Conservation (phyloP, 148 eudicot species). For the Cornus controversa region DNA sequence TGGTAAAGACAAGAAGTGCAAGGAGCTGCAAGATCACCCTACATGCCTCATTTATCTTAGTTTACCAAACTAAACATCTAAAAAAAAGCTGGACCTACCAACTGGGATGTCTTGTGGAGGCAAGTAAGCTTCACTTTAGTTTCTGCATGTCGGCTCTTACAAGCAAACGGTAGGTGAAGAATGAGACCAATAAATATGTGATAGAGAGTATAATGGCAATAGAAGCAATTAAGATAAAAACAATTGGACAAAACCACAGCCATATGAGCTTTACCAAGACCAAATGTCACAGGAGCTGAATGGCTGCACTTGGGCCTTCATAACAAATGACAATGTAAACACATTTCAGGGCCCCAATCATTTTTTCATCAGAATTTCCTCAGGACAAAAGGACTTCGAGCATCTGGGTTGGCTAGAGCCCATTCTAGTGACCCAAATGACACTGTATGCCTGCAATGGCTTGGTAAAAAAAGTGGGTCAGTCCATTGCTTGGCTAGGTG, state of each 20-base stretch:
- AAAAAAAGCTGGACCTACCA: neutral
- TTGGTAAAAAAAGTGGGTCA: too few species aligned
- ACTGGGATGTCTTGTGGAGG: too few species aligned
- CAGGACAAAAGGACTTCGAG: neutral
- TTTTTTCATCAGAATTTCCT: neutral
- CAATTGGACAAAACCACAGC: neutral
- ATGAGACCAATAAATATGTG: neutral
- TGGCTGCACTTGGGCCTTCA: too few species aligned
- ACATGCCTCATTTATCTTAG: neutral
- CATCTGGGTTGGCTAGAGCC: too few species aligned
- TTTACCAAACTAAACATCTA: neutral
- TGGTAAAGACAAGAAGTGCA: conserved; percentile 7
- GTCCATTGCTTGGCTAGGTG: too few species aligned
- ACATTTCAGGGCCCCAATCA: neutral
- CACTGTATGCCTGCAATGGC: too few species aligned
- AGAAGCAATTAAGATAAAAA: neutral
- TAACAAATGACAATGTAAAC: neutral
- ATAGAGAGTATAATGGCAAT: neutral
- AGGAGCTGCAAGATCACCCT: neutral
- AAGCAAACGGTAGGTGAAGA: neutral
- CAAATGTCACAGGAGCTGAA: too few species aligned
- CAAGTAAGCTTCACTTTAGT: neutral
- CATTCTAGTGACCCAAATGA: too few species aligned
- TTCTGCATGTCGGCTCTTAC: too few species aligned
- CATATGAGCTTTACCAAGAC: too few species aligned